Percentiles rank a stretch among this genome's conserved stretches.
Conservation (phyloP, 2,329 filamentous ascomycete genomes). For the Colletotrichum sp. region DNA sequence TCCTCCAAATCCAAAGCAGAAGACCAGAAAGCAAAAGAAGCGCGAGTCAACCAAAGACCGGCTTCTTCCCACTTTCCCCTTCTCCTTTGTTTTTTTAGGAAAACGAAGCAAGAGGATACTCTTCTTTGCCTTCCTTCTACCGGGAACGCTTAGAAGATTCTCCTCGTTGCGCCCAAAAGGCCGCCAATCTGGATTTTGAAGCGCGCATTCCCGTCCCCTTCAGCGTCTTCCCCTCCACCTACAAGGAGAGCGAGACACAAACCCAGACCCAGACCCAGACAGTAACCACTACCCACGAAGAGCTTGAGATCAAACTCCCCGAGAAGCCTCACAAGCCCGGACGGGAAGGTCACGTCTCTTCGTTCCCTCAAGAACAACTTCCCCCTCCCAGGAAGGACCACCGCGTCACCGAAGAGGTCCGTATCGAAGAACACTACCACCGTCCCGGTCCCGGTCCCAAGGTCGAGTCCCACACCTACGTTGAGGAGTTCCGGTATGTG, state of each 20-base stretch:
- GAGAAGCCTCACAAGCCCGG: conserved; percentile 73
- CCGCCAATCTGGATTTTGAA: conserved; percentile 99
- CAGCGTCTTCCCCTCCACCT: conserved; percentile 99
- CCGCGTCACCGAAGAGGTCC: conserved; percentile 79
- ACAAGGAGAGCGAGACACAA: conserved; percentile 64
- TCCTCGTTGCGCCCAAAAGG: conserved; percentile 66
- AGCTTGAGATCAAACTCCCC: conserved; percentile 82
- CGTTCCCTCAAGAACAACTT: conserved; percentile 61
- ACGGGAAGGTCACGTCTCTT: conserved; percentile 96
- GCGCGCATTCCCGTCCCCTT: conserved; percentile 98
- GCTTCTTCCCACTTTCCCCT: conserved; percentile 39
- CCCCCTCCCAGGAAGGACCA: conserved; percentile 51
- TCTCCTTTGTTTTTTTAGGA: conserved; percentile 60
- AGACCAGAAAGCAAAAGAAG: conserved; percentile 22
- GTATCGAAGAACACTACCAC: conserved; percentile 76
- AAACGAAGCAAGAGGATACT: conserved; percentile 70
- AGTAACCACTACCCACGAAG: conserved; percentile 72
- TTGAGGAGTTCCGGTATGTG: conserved; percentile 61
- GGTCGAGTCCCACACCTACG: conserved; percentile 54
- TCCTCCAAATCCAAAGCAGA: conserved; percentile 23
- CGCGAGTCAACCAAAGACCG: conserved; percentile 21
- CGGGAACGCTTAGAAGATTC: conserved; percentile 67
- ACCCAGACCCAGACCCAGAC: conserved; percentile 59
- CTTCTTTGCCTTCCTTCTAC: conserved; percentile 71
- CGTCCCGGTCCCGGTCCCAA: conserved; percentile 70